A percentile compares a stretch with the other conserved stretches of the same genome.
These are phyloP conservation scores for Furcasterigmium furcatum DNA, from an alignment of 2,329 filamentous ascomycete species.

Conservation along the genomic window DNA sequence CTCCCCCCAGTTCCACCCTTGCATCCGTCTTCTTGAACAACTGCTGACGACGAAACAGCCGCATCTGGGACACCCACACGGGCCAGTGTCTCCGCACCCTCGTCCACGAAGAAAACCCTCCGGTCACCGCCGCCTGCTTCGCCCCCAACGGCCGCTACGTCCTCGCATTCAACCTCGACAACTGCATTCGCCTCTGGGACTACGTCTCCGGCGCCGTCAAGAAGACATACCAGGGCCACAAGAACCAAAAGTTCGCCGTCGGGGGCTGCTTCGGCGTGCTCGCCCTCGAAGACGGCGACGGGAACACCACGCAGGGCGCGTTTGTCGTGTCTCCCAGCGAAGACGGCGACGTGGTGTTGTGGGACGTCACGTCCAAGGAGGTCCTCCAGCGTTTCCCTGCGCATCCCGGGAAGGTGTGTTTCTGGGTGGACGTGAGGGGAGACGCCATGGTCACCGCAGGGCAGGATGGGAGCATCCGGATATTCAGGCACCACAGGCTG, in stretches of 20 bases:
- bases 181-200: constrained; percentile 88
- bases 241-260: constrained; percentile 81
- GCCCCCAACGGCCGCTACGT: constrained; percentile 92
- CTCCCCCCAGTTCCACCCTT: no score
- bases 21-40: neutral
- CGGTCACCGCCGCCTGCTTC: constrained; percentile 86
- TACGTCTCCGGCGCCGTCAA: constrained; percentile 88
- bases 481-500: constrained; percentile 49
- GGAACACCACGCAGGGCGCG: constrained; percentile 17
- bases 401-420: constrained; percentile 53
- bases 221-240: constrained; percentile 95
- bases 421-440: constrained; percentile 61
- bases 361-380: constrained; percentile 87
- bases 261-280: constrained; percentile 73
- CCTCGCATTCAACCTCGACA: constrained; percentile 87
- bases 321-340: constrained; percentile 86
- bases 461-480: constrained; percentile 49
- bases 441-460: constrained; percentile 56
- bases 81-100: constrained; percentile 93
- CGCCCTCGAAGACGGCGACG: constrained; percentile 14
- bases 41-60: constrained; percentile 36
- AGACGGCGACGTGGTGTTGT: constrained; percentile 79
- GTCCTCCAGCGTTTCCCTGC: constrained; percentile 64
- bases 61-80: constrained; percentile 93
- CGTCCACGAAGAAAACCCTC: constrained; percentile 93